These are phyloP conservation scores for Verticillium tricorpus DNA, from an alignment of 2,329 filamentous ascomycete species.

Conservation along the genomic window DNA sequence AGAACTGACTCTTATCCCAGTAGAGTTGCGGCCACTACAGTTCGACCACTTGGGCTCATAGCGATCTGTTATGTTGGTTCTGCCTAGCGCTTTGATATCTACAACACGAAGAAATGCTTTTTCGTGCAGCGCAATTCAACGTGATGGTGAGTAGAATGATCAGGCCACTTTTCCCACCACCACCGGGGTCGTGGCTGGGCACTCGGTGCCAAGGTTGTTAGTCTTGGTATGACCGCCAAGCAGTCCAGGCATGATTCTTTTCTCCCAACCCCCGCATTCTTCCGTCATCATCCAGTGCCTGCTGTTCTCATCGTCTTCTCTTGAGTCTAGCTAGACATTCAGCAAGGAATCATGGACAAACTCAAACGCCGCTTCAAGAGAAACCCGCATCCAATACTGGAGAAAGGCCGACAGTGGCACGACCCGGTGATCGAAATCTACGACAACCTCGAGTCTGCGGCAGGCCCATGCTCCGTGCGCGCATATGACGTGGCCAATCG, in stretches of 20 bases:
- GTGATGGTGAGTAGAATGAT: not conserved
- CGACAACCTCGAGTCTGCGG: constrained; percentile 1
- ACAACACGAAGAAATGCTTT: no score
- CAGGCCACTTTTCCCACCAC: not conserved
- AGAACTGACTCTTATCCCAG: not conserved
- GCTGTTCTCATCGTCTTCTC: not conserved
- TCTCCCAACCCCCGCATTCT: not conserved
- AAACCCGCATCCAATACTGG: not conserved
- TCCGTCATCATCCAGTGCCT: not conserved
- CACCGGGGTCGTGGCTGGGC: not conserved
- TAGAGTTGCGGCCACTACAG: no score
- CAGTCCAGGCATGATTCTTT: not conserved
- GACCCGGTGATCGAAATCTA: constrained; percentile 11
- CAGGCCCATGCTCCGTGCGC: constrained; percentile 5
- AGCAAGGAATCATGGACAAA: not conserved
- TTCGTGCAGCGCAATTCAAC: no score
- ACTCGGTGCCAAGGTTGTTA: not conserved
- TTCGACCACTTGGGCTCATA: no score
- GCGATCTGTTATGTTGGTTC: no score
- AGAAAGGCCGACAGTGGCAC: constrained; percentile 9
- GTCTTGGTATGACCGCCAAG: not conserved
- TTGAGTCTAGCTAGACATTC: not conserved
- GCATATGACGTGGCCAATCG: constrained; percentile 14
- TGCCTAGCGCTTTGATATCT: no score
- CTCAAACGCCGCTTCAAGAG: not conserved